A percentile compares a stretch with the other conserved stretches of the same genome.
phyloP scores from a whole-genome alignment of 441 rosid genomes.

The Gossypium trilobum region DNA sequence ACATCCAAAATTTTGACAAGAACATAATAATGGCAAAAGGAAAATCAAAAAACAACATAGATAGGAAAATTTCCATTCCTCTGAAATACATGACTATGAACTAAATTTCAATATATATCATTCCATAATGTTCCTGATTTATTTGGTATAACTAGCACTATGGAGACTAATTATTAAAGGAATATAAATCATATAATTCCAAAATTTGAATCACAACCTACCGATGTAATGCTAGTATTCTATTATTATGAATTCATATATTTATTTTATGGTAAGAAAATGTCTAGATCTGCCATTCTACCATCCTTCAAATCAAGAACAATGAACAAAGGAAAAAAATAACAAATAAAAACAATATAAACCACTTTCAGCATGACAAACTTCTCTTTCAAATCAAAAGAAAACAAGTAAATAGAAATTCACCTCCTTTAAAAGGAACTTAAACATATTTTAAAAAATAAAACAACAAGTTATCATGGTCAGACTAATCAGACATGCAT shows the following conservation, averaged over 20 bases:
- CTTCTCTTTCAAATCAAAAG: not conserved
- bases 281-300: not conserved
- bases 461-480: not conserved
- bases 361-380: not conserved
- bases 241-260: not conserved
- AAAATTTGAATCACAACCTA: not conserved
- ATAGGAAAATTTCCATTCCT: not conserved
- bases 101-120: not conserved
- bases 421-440: too few relatives aligned
- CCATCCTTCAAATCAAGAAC: not conserved
- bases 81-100: not conserved
- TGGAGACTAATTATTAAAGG: not conserved
- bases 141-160: not conserved
- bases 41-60: not conserved
- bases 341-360: not conserved
- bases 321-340: not conserved
- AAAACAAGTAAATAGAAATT: not conserved
- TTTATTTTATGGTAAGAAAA: not conserved
- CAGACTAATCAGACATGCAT: too few relatives aligned
- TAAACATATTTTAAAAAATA: not conserved
- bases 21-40: not conserved
- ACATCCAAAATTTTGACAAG: slow-evolving; percentile 1
- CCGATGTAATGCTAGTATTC: not conserved
- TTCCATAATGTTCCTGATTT: not conserved
- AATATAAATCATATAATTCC: not conserved